Conservation (phyloP, 2,329 filamentous ascomycete genomes). For the Arthrobotrys pseudoclavata region DNA sequence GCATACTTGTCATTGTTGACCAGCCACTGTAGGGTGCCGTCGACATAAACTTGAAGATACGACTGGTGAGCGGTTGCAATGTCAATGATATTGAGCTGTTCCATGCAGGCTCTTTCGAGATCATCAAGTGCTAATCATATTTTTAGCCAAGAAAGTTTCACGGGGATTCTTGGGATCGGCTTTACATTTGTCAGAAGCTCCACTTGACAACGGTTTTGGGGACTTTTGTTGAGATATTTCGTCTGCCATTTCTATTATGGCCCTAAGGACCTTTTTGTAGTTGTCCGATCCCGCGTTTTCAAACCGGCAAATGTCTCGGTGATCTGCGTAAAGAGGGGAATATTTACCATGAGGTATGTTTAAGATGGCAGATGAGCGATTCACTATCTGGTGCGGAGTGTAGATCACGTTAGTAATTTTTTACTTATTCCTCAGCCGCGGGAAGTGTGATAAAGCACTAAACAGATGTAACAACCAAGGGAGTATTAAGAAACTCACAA, state of each 20-base stretch:
- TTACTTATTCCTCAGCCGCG: too few relatives aligned
- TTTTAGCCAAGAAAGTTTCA: background rate
- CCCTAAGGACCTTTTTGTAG: conserved; percentile 16
- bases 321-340: conserved; percentile 20
- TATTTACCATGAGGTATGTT: conserved; percentile 33
- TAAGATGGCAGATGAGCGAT: conserved; percentile 22
- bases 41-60: background rate
- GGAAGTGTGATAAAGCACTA: background rate
- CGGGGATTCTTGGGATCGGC: background rate
- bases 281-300: conserved; percentile 18
- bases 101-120: conserved; percentile 24
- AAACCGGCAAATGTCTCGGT: conserved; percentile 24
- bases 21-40: conserved; percentile 17
- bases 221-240: conserved; percentile 6
- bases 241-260: conserved; percentile 24
- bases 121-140: conserved; percentile 12
- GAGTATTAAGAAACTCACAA: conserved; percentile 14
- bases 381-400: conserved; percentile 4
- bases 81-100: conserved; percentile 22
- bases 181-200: conserved; percentile 22
- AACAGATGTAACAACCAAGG: background rate
- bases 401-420: background rate
- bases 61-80: conserved; percentile 7
- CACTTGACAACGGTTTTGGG: background rate
- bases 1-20: background rate